phyloP scores from a whole-genome alignment of 2,329 filamentous ascomycete genomes.

The Stachybotrys chlorohalonatus region DNA sequence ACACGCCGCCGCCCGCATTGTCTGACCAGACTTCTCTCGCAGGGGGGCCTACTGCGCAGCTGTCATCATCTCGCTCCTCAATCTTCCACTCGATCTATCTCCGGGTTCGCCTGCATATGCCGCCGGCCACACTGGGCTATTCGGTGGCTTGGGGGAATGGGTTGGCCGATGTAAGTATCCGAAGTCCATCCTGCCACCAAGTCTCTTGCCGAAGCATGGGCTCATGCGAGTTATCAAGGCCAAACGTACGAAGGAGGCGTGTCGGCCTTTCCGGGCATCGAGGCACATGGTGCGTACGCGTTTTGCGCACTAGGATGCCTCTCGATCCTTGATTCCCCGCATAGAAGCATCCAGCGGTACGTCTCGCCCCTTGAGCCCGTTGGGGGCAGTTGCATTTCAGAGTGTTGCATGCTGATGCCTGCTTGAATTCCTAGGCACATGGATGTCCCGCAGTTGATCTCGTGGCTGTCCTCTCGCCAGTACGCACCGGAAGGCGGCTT shows the following conservation, averaged over 20 bases:
- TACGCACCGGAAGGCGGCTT: slow-evolving; percentile 88
- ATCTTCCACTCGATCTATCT: slow-evolving; percentile 73
- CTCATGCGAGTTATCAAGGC: slow-evolving; percentile 34
- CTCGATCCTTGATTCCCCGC: slow-evolving; percentile 73
- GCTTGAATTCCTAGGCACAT: slow-evolving; percentile 49
- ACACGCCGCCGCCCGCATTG: not conserved
- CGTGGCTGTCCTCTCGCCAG: slow-evolving; percentile 85
- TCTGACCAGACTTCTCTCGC: slow-evolving; percentile 3
- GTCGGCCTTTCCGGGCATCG: slow-evolving; percentile 71
- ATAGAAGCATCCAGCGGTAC: slow-evolving; percentile 64
- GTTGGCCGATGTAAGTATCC: slow-evolving; percentile 62
- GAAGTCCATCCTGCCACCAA: slow-evolving; percentile 2
- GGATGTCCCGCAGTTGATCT: slow-evolving; percentile 65
- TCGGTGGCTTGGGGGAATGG: slow-evolving; percentile 69
- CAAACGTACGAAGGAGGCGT: slow-evolving; percentile 96
- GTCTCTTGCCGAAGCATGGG: not conserved
- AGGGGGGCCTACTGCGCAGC: slow-evolving; percentile 90
- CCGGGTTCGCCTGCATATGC: slow-evolving; percentile 58
- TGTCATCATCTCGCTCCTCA: slow-evolving; percentile 72
- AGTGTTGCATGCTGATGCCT: slow-evolving; percentile 21
- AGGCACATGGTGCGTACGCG: slow-evolving; percentile 94
- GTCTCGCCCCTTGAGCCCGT: slow-evolving; percentile 16
- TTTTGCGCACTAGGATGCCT: slow-evolving; percentile 90
- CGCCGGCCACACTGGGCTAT: slow-evolving; percentile 54
- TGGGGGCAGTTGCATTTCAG: not conserved